phyloP scores from a whole-genome alignment of 129 eudicot genomes.

The Apium graveolens region DNA sequence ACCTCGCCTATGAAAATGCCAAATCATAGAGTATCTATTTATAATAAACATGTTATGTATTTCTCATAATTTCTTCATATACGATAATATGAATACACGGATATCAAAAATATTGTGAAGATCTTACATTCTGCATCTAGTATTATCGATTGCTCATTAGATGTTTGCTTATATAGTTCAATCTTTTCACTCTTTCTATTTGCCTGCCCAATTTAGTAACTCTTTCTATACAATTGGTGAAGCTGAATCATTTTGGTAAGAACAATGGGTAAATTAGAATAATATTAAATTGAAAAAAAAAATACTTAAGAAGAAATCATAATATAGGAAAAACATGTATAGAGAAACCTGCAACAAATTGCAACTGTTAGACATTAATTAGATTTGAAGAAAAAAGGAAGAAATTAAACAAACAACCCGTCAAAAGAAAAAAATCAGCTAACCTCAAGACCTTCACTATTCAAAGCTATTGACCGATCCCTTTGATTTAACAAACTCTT shows the following conservation, averaged over 20 bases:
- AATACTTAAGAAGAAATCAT: too few species aligned
- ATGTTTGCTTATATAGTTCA: not conserved
- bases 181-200: not conserved
- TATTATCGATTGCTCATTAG: too few species aligned
- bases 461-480: slow-evolving; percentile 76
- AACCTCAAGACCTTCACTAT: slow-evolving; percentile 99
- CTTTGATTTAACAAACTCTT: slow-evolving; percentile 60
- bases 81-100: not conserved
- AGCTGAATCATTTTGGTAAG: not conserved
- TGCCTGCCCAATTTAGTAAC: not conserved
- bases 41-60: not conserved
- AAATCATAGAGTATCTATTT: not conserved
- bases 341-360: not conserved
- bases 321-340: not conserved
- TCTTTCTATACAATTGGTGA: not conserved
- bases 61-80: not conserved
- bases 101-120: too few species aligned
- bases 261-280: not conserved
- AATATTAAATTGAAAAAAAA: too few species aligned
- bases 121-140: not conserved
- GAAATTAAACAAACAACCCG: not conserved
- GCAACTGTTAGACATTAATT: not conserved
- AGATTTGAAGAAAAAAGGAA: not conserved
- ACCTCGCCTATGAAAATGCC: not conserved
- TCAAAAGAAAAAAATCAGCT: not conserved